Evolutionary conservation across 2,329 filamentous ascomycete species (phyloP).

Genomic region (Trichothecium roseum): DNA sequence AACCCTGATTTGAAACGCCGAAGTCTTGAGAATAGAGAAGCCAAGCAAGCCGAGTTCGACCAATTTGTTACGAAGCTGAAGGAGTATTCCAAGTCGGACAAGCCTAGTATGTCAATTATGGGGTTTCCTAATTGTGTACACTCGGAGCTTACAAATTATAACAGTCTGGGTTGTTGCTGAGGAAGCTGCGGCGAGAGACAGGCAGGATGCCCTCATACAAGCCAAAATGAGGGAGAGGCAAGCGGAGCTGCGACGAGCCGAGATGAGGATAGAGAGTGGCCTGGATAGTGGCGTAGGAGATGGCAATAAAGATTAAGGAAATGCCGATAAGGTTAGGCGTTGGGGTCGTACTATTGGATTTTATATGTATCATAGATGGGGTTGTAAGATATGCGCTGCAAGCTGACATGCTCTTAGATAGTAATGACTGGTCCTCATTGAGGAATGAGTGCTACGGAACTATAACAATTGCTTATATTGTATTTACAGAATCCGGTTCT

Average conservation of each 20-base stretch:
- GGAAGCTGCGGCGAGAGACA: conserved; percentile 33
- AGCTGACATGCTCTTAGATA: too few relatives aligned
- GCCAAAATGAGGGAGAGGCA: conserved; percentile 27
- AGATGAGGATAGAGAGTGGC: conserved; percentile 38
- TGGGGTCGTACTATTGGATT: too few relatives aligned
- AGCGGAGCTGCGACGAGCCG: conserved; percentile 31
- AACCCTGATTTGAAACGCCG: conserved; percentile 89
- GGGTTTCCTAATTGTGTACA: too few relatives aligned
- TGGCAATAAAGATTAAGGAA: background rate
- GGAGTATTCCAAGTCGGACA: conserved; percentile 82
- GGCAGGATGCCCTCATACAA: conserved; percentile 23
- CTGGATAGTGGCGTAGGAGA: conserved; percentile 12
- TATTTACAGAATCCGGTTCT: too few relatives aligned
- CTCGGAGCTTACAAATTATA: conserved; percentile 1
- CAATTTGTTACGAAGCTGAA: conserved; percentile 77
- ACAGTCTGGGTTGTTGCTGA: conserved; percentile 42
- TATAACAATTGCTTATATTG: too few relatives aligned
- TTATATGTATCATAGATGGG: too few relatives aligned
- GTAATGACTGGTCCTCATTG: too few relatives aligned
- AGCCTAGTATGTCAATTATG: conserved; percentile 59
- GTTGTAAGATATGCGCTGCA: too few relatives aligned
- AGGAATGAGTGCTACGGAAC: too few relatives aligned
- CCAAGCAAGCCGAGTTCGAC: conserved; percentile 77
- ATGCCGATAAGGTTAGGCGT: too few relatives aligned
- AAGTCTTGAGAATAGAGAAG: conserved; percentile 67